phyloP scores from a whole-genome alignment of 345 rosid species.

The Gossypium mustelinum region DNA sequence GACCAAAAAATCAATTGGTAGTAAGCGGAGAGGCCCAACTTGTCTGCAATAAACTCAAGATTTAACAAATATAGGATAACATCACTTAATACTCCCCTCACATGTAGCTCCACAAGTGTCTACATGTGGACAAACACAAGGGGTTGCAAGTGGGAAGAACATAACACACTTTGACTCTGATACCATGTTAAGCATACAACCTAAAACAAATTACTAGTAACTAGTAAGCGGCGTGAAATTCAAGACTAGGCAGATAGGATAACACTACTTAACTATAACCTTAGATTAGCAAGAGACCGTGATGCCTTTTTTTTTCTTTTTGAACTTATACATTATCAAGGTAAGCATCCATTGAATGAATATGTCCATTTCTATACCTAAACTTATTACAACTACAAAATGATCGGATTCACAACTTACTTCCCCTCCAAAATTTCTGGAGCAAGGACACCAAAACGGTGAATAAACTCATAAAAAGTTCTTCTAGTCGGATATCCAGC shows the following conservation, averaged over 20 bases:
- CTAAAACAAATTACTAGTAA: not conserved
- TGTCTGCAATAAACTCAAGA: not conserved
- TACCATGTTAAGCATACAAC: not conserved
- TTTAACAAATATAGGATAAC: not conserved
- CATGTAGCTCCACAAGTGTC: not conserved
- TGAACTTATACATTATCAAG: not conserved
- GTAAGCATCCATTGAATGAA: not conserved
- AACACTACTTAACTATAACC: not conserved
- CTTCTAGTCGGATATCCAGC: constrained; percentile 82
- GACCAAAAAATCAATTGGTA: no score
- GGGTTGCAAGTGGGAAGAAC: not conserved
- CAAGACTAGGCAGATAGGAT: not conserved
- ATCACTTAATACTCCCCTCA: not conserved
- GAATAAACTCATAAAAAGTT: constrained; percentile 71
- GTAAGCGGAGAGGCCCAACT: not conserved
- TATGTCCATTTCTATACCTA: not conserved
- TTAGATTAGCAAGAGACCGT: not conserved
- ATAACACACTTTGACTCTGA: not conserved
- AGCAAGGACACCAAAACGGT: constrained; percentile 73
- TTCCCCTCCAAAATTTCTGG: constrained; percentile 68
- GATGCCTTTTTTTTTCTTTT: not conserved
- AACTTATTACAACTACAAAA: constrained; percentile 13
- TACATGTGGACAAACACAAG: not conserved
- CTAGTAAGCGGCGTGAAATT: not conserved
- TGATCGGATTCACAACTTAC: constrained; percentile 31